Percentiles rank a stretch among this genome's conserved stretches.
phyloP scores from a whole-genome alignment of 2,329 filamentous ascomycete species.

The Ophiocordyceps robertsii region DNA sequence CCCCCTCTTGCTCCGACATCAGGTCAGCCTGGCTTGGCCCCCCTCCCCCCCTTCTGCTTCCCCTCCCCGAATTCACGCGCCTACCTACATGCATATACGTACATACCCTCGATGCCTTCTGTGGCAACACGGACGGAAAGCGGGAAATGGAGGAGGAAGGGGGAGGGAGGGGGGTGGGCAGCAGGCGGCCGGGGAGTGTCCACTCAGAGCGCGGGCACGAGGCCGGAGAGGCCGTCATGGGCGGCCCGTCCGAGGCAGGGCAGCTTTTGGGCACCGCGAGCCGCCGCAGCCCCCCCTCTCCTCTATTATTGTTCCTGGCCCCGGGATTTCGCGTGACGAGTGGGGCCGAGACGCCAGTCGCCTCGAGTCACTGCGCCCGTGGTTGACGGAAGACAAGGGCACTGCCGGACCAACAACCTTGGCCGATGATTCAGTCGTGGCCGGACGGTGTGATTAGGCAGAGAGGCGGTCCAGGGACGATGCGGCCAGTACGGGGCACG shows the following conservation, averaged over 20 bases:
- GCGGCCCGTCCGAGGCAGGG: neutral
- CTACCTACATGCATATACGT: neutral
- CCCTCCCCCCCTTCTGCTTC: too few species aligned
- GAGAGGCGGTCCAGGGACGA: neutral
- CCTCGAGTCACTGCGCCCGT: neutral
- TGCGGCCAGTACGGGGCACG: neutral
- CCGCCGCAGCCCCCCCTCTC: neutral
- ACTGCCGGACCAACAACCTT: neutral
- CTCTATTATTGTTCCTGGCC: neutral
- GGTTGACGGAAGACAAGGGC: too few species aligned
- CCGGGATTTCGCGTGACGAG: constrained; percentile 1
- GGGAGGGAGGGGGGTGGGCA: neutral
- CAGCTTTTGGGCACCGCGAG: neutral
- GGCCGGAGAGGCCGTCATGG: neutral
- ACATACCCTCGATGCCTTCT: too few species aligned
- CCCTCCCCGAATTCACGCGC: too few species aligned
- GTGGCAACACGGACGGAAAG: neutral
- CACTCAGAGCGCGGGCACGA: neutral
- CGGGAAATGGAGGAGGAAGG: neutral
- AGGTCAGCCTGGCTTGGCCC: too few species aligned
- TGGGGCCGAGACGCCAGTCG: constrained; percentile 1
- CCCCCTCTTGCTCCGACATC: too few species aligned
- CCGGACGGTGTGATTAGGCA: neutral
- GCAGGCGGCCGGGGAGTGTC: neutral
- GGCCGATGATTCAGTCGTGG: neutral